A percentile compares a stretch with the other conserved stretches of the same genome.
phyloP scores from a whole-genome alignment of 1,284 basidiomycete species.

The Ceratobasidium sp. region DNA sequence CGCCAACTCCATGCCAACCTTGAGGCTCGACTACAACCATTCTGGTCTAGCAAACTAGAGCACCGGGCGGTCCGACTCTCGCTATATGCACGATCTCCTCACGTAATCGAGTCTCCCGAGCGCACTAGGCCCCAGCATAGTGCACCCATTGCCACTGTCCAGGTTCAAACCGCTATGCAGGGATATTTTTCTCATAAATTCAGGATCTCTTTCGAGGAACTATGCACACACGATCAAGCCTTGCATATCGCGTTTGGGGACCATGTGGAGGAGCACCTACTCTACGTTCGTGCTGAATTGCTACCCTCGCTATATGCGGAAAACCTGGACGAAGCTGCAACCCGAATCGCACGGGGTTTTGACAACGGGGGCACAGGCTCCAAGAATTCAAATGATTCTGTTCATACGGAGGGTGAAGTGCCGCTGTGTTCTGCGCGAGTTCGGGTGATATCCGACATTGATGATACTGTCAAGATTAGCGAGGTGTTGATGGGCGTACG shows the following conservation, averaged over 20 bases:
- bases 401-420: slow-evolving; percentile 49
- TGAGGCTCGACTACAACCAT: slow-evolving; percentile 75
- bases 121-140: slow-evolving; percentile 42
- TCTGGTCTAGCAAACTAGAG: slow-evolving; percentile 76
- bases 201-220: slow-evolving; percentile 70
- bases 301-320: slow-evolving; percentile 20
- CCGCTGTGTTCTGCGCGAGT: slow-evolving; percentile 68
- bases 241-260: slow-evolving; percentile 69
- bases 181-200: slow-evolving; percentile 77
- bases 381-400: not conserved
- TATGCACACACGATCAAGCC: slow-evolving; percentile 69
- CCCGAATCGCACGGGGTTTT: not conserved
- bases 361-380: not conserved
- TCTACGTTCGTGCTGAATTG: slow-evolving; percentile 44
- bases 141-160: slow-evolving; percentile 61
- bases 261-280: slow-evolving; percentile 56
- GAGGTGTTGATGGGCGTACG: slow-evolving; percentile 78
- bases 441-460: slow-evolving; percentile 90
- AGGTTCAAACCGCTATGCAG: slow-evolving; percentile 68
- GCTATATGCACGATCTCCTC: slow-evolving; percentile 38
- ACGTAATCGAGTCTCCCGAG: not conserved
- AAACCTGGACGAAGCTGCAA: not conserved
- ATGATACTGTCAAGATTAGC: slow-evolving; percentile 90
- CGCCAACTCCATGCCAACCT: slow-evolving; percentile 73
- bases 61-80: slow-evolving; percentile 68